Evolutionary conservation across 805 yeast species (phyloP).

Genomic region (Candida sanyiensis): DNA sequence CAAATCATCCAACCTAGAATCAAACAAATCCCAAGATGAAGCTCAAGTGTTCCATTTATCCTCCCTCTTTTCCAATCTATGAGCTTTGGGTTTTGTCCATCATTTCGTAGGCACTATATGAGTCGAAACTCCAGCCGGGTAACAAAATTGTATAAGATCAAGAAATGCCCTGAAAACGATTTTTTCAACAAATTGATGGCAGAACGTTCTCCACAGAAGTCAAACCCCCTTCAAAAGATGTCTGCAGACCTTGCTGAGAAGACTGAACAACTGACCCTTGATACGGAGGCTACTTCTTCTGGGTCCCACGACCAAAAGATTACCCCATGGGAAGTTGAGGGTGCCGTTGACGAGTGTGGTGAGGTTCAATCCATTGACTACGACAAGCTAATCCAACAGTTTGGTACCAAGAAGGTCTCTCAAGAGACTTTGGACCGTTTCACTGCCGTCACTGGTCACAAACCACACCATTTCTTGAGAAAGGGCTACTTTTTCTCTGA

Average conservation of each 20-base stretch:
- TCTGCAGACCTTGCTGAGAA: slow-evolving; percentile 6
- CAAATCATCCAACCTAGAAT: not conserved
- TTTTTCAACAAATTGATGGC: too few relatives aligned
- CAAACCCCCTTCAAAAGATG: too few relatives aligned
- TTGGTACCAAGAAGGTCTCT: slow-evolving; percentile 75
- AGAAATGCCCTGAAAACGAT: too few relatives aligned
- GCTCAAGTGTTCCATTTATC: too few relatives aligned
- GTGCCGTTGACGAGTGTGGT: slow-evolving; percentile 92
- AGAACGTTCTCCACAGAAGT: too few relatives aligned
- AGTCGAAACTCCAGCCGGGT: too few relatives aligned
- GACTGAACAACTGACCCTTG: slow-evolving; percentile 4
- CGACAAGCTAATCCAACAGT: slow-evolving; percentile 76
- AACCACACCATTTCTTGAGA: slow-evolving; percentile 85
- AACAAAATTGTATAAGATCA: too few relatives aligned
- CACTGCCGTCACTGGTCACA: slow-evolving; percentile 75
- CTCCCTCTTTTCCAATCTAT: too few relatives aligned
- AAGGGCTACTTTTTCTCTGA: slow-evolving; percentile 92
- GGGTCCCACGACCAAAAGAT: slow-evolving; percentile 28
- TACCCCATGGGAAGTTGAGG: slow-evolving; percentile 99
- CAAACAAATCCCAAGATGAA: too few relatives aligned
- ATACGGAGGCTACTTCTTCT: not conserved
- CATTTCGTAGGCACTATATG: too few relatives aligned
- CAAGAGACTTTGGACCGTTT: slow-evolving; percentile 72
- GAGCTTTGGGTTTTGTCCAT: too few relatives aligned
- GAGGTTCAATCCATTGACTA: slow-evolving; percentile 87